A percentile compares a stretch with the other conserved stretches of the same genome.
Evolutionary conservation across 2,329 filamentous ascomycete genomes (phyloP).

Genomic region (Corniculantispora saksenae): DNA sequence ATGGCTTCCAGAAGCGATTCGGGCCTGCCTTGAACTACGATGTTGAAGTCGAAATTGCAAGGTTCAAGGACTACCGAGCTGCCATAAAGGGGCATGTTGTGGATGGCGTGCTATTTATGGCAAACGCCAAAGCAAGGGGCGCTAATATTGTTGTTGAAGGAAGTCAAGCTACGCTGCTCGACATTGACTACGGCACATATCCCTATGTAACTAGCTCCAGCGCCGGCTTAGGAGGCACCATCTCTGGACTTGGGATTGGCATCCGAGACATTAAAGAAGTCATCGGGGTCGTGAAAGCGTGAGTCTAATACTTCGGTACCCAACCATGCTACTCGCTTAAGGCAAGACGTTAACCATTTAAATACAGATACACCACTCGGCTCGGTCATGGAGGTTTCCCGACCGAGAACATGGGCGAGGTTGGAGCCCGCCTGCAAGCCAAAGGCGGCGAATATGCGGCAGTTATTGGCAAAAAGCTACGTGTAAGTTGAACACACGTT

Average conservation of each 20-base stretch:
- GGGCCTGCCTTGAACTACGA: conserved; percentile 37
- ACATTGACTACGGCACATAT: conserved; percentile 28
- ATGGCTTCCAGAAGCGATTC: conserved; percentile 66
- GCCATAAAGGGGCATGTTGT: background rate
- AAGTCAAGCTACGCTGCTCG: conserved; percentile 8
- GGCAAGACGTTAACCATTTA: background rate
- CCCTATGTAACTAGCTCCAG: conserved; percentile 32
- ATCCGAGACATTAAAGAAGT: conserved; percentile 58
- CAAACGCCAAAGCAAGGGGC: background rate
- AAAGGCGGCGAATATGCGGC: conserved; percentile 9
- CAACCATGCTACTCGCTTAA: background rate
- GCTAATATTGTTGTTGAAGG: conserved; percentile 11
- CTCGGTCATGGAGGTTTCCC: conserved; percentile 64
- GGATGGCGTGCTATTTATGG: conserved; percentile 3
- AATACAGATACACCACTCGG: conserved; percentile 54
- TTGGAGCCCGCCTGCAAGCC: conserved; percentile 39
- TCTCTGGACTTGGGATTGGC: conserved; percentile 35
- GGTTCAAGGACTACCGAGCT: background rate
- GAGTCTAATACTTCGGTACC: background rate
- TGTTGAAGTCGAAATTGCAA: conserved; percentile 1
- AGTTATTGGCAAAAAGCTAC: background rate
- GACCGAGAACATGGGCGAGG: conserved; percentile 52
- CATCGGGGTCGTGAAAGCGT: conserved; percentile 63
- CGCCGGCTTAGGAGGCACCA: conserved; percentile 29
- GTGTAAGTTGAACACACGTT: conserved; percentile 18